Conservation (phyloP, 164 flowering plant species). For the Saururus chinensis region DNA sequence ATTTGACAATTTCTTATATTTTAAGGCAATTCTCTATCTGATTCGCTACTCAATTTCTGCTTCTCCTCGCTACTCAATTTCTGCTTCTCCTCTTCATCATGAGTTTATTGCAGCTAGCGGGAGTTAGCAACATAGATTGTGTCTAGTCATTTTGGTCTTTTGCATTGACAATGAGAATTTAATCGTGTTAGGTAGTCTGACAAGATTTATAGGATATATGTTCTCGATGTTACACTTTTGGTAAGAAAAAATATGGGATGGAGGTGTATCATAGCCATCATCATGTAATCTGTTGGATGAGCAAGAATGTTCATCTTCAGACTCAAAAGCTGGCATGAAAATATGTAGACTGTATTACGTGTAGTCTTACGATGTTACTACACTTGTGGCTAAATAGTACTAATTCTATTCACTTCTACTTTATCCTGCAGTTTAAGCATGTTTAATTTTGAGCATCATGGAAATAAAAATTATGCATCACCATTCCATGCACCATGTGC, state of each 20-base stretch:
- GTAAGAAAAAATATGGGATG: neutral
- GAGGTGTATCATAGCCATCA: too few relatives aligned
- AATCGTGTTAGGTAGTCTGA: neutral
- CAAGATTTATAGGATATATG: too few relatives aligned
- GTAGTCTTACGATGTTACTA: neutral
- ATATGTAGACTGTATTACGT: neutral
- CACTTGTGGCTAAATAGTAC: neutral
- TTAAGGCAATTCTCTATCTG: neutral
- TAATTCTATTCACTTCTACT: too few relatives aligned
- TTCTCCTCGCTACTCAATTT: too few relatives aligned
- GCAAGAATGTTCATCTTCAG: too few relatives aligned
- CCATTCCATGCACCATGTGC: slow-evolving; percentile 38
- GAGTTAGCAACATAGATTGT: neutral
- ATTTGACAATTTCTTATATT: neutral
- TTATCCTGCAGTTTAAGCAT: slow-evolving; percentile 55
- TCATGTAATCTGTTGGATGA: too few relatives aligned
- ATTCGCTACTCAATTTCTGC: neutral
- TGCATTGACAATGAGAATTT: too few relatives aligned
- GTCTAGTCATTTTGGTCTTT: neutral
- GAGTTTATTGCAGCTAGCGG: neutral
- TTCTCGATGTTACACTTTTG: neutral
- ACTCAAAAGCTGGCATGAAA: too few relatives aligned
- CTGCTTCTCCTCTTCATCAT: too few relatives aligned
- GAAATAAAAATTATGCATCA: slow-evolving; percentile 80
- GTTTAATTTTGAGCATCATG: slow-evolving; percentile 78